Base-by-base conservation (phyloP, 208 protist species). In the Wallacemonas sp. region DNA sequence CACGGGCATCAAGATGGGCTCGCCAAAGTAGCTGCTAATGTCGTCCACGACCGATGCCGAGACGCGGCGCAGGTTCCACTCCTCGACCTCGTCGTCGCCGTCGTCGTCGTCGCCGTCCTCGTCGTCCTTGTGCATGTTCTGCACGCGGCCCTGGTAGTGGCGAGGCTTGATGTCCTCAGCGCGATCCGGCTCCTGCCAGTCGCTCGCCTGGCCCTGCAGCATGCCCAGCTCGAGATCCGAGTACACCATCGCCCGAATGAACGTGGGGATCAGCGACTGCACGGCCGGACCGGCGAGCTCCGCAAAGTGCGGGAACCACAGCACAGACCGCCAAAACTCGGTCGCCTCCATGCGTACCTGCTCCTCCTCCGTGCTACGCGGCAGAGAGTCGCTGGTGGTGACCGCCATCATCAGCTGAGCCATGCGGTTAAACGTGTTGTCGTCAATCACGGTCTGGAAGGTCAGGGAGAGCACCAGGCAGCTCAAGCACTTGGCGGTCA, bases 51-150 rank as follows among this genome's bases (percentile, higher is more conserved):
- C 87, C 16, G 83, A 52, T 5, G 94, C 94, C 8, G 87, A 86
- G 26, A 91, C 95, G 65, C 93, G 95, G 52, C 96, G 89, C 49
- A 98, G 76, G 57, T 87, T 98, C 92, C 92, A 98, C 74, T 97
- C 82, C 65, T 89, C 79, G 39, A 95, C 88, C 65, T 97, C 94
- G 14, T 81, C 89, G 31, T 85, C 86, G 54, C n/a, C n/a, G n/a
- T 92, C 95, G 55, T 93, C 87, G 45, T 87, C 90, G 36, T 93
- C 86, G 22, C 87, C 89, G 14, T 86, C 84, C 5, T 87, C 87
- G 10, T 91, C 80, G 22, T 79, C 81, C 22, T 74, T 71, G 32
- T 67, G 57, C 42, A 70, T 63, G 12, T 55, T 49, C 46, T 92
- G 80, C 12, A 80, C 76, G 1, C 68, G 72, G 7, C 75, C 83